These are phyloP conservation scores for Tuctoria greenei DNA, from an alignment of 176 grass and related monocot genomes.

Conservation along the genomic window DNA sequence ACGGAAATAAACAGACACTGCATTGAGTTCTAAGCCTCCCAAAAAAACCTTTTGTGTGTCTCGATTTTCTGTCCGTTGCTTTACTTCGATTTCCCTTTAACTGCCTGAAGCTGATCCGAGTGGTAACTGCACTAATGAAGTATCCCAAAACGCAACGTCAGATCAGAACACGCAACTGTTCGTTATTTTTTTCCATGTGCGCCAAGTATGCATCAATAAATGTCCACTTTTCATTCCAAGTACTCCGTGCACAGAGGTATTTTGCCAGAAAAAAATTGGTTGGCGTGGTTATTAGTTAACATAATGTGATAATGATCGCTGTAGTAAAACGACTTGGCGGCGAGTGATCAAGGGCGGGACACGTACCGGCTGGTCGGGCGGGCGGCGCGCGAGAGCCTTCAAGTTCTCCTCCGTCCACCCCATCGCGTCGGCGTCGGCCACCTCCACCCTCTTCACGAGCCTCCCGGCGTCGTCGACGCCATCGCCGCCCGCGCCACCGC, in stretches of 20 bases:
- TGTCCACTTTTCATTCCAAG: constrained; percentile 5
- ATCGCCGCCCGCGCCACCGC: background rate
- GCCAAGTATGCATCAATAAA: background rate
- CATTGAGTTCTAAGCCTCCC: background rate
- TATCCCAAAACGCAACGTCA: background rate
- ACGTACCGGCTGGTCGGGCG: constrained; percentile 39
- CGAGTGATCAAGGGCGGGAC: background rate
- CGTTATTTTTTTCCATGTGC: background rate
- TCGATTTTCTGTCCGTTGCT: background rate
- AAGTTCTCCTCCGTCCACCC: constrained; percentile 55
- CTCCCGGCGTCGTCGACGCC: constrained; percentile 9
- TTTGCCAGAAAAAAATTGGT: background rate
- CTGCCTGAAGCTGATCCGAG: background rate
- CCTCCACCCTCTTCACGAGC: constrained; percentile 46
- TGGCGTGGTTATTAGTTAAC: background rate
- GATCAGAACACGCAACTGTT: background rate
- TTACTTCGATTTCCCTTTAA: background rate
- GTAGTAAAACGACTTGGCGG: constrained; percentile 10
- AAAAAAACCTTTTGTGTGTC: background rate
- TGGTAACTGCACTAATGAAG: background rate
- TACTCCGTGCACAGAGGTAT: constrained; percentile 1
- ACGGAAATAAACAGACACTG: background rate
- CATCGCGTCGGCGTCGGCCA: constrained; percentile 47
- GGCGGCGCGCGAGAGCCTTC: constrained; percentile 29
- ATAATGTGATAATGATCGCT: background rate